phyloP scores from a whole-genome alignment of 768 basidiomycete species.

The Lactarius trivialis region DNA sequence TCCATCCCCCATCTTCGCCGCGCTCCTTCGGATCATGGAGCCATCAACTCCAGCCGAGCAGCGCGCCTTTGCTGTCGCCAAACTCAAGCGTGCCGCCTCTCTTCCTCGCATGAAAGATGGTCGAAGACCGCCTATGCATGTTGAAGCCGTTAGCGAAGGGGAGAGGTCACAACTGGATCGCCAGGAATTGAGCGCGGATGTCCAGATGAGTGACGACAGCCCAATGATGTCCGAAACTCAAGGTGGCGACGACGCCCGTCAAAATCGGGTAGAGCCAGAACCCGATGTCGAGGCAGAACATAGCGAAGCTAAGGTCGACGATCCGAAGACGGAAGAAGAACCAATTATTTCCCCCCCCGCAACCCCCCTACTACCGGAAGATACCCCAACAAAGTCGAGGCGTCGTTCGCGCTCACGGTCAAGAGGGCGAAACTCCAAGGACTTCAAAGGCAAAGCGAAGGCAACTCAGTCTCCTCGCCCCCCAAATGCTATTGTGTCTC shows the following conservation, averaged over 20 bases:
- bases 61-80: constrained; percentile 82
- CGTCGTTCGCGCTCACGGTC: constrained; percentile 69
- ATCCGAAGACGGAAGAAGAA: constrained; percentile 26
- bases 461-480: constrained; percentile 38
- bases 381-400: constrained; percentile 37
- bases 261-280: constrained; percentile 4
- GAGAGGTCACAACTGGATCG: constrained; percentile 45
- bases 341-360: constrained; percentile 19
- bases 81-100: constrained; percentile 87
- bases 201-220: constrained; percentile 13
- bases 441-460: constrained; percentile 47
- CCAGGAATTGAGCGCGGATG: constrained; percentile 23
- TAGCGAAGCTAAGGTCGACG: constrained; percentile 19
- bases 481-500: constrained; percentile 38
- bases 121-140: constrained; percentile 79
- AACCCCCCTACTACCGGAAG: constrained; percentile 23
- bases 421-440: constrained; percentile 55
- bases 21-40: constrained; percentile 29
- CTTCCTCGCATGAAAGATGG: constrained; percentile 90
- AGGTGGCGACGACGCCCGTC: neutral
- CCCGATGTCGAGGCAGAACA: constrained; percentile 14
- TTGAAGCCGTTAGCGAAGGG: constrained; percentile 76
- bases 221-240: constrained; percentile 13
- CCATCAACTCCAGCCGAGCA: constrained; percentile 56
- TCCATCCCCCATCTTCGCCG: neutral